Base-by-base conservation (phyloP, 768 basidiomycete genomes). In the Trametes coccinea region DNA sequence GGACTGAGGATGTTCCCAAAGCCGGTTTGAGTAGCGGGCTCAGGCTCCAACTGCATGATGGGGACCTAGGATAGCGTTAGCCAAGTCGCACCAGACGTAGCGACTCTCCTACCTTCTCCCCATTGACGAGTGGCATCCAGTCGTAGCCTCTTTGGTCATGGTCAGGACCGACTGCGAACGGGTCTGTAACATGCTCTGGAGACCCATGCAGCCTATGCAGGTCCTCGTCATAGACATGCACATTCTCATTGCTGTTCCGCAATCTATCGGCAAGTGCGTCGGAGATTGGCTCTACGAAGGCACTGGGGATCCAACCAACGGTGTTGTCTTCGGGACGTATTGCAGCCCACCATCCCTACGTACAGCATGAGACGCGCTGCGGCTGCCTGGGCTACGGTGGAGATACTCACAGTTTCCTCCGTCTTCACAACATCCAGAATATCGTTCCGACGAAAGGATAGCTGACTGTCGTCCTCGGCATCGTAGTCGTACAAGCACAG, bases 341-440 rank as follows among this genome's bases (percentile, higher is more conserved):
- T 17, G 90, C 91, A 17, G 88, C 90, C 89, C 90, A 92, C 90
- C 90, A 92, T 9, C 91, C 90, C 71, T 72, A 44, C 5, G 16
- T 13, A 27, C 11, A 52, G 51, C n/a, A 17, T 17, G 16, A 3
- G 4, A 8, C 13, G 2, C 17, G n/a, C 6, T 33, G 9, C 10
- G 39, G 22, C 2, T 39, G 2, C 22, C 22, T 22, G 41, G 29
- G 17, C 9, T 11, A 4, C 4, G 2, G 11, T 4, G n/a, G 9
- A 43, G 10, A 16, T 14, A 60, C 71, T 50, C 50, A 72, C 71
- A 2, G 85, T 82, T 11, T 81, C 78, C 71, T 91, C 88, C 71
- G 83, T 79, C 72, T 84, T 85, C 47, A 92, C 77, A 53, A 92
- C 76, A 27, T 83, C 81, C 31, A 93, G 73, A 22, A 91, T 81